Percentiles rank a stretch among this genome's conserved stretches.
Conservation (phyloP, 75 land plant species). For the Gnetum montanum region DNA sequence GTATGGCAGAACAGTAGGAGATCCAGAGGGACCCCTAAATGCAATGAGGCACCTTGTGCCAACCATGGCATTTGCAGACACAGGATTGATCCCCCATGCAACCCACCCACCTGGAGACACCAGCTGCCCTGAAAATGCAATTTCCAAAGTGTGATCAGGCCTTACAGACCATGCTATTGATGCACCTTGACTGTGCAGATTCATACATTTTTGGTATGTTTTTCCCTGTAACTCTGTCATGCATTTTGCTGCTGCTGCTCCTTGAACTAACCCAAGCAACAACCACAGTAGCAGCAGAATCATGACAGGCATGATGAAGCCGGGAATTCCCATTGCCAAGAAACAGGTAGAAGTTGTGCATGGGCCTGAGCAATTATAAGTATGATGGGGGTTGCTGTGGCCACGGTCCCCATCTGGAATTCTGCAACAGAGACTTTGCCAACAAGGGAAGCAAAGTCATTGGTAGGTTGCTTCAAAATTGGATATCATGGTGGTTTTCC, state of each 20-base stretch:
- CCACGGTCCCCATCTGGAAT: no score
- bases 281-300: no score
- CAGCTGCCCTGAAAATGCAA: constrained; percentile 54
- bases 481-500: no score
- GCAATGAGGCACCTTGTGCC: constrained; percentile 75
- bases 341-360: no score
- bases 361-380: no score
- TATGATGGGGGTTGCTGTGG: no score
- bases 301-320: no score
- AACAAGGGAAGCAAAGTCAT: no score
- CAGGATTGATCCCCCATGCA: constrained; percentile 86
- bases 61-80: constrained; percentile 46
- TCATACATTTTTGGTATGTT: constrained; percentile 46
- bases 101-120: constrained; percentile 81
- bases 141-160: constrained; percentile 46
- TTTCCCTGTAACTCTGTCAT: constrained; percentile 4
- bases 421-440: no score
- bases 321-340: no score
- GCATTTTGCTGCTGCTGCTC: not conserved
- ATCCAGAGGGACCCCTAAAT: constrained; percentile 46
- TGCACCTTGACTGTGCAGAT: constrained; percentile 60
- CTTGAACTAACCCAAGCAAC: no score
- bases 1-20: constrained; percentile 50
- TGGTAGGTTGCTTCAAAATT: no score
- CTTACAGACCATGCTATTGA: constrained; percentile 56